phyloP scores from a whole-genome alignment of 2,329 filamentous ascomycete species.

The Onygenales sp. region DNA sequence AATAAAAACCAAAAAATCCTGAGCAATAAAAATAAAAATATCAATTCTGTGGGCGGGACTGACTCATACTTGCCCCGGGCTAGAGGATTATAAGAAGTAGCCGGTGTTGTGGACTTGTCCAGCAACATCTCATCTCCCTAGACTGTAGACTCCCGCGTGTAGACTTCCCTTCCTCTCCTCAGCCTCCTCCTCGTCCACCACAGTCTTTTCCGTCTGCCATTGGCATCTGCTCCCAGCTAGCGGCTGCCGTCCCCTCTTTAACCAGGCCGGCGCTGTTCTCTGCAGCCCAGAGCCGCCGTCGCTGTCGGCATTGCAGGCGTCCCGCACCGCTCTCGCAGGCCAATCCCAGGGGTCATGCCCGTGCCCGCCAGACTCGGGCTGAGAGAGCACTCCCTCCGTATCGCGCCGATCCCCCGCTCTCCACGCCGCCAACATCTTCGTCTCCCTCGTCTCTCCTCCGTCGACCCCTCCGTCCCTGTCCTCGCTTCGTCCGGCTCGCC shows the following conservation, averaged over 20 bases:
- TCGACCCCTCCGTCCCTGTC: conserved; percentile 6
- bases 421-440: neutral
- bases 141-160: neutral
- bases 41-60: too few relatives aligned
- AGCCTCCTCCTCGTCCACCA: neutral
- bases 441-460: conserved; percentile 6
- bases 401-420: conserved; percentile 1
- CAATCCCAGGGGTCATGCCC: conserved; percentile 8
- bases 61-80: too few relatives aligned
- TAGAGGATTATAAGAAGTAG: too few relatives aligned
- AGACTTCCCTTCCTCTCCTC: too few relatives aligned
- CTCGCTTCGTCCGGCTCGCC: conserved; percentile 1
- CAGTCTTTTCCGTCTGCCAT: neutral
- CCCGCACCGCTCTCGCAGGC: neutral
- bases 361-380: conserved; percentile 14
- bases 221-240: neutral
- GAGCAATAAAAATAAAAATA: too few relatives aligned
- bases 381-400: conserved; percentile 1
- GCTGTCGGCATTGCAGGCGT: neutral
- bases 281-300: neutral
- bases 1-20: too few relatives aligned
- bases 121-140: too few relatives aligned
- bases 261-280: neutral
- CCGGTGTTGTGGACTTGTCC: too few relatives aligned
- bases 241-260: neutral